These are phyloP conservation scores for Chlamydomonas schloesseri DNA, from an alignment of 139 green algal species.

Conservation along the genomic window DNA sequence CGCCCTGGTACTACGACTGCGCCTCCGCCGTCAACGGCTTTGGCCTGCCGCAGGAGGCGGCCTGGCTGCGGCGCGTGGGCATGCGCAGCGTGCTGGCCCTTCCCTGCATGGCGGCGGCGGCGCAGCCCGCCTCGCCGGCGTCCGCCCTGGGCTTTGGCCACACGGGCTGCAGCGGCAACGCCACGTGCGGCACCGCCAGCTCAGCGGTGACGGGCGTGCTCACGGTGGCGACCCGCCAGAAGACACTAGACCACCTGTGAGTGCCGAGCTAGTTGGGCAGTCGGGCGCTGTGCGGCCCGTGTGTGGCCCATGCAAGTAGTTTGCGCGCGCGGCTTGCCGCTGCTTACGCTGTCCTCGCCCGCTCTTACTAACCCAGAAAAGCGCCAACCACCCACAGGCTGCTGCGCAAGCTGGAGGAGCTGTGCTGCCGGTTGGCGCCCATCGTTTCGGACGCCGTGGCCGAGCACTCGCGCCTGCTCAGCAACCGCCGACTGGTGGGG, in stretches of 20 bases:
- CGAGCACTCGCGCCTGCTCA: background rate
- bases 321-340: too few species aligned
- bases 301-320: too few species aligned
- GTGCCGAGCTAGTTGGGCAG: too few species aligned
- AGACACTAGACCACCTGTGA: slow-evolving; percentile 44
- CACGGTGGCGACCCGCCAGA: slow-evolving; percentile 4
- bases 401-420: slow-evolving; percentile 40
- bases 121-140: too few species aligned
- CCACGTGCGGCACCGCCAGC: too few species aligned
- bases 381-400: too few species aligned
- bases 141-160: too few species aligned
- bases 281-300: too few species aligned
- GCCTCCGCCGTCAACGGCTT: slow-evolving; percentile 30
- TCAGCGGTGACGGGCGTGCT: slow-evolving; percentile 22
- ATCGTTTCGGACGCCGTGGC: background rate
- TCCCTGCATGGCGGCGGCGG: slow-evolving; percentile 1
- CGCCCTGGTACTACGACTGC: slow-evolving; percentile 47
- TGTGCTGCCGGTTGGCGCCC: slow-evolving; percentile 22
- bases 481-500: background rate
- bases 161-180: too few species aligned
- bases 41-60: slow-evolving; percentile 26
- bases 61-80: slow-evolving; percentile 37
- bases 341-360: too few species aligned
- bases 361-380: too few species aligned
- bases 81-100: slow-evolving; percentile 41